These are phyloP conservation scores for Kickxella alabastrina DNA, from an alignment of 192 early-diverging fungal genomes.

Conservation along the genomic window DNA sequence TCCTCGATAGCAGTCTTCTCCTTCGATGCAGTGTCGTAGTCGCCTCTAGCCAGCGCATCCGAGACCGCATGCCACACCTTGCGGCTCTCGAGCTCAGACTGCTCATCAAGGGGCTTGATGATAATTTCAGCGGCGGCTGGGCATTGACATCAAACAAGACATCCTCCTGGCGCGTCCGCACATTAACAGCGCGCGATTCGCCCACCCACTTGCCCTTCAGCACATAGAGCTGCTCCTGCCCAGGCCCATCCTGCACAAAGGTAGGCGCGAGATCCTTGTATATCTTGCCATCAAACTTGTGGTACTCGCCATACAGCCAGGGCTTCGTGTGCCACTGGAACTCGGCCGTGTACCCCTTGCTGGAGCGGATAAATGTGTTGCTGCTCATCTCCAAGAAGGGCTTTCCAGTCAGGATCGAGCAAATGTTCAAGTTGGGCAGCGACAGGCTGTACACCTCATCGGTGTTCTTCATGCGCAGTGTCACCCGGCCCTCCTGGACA, in stretches of 20 bases:
- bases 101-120: slow-evolving; percentile 57
- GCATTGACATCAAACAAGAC: slow-evolving; percentile 60
- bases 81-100: slow-evolving; percentile 63
- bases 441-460: slow-evolving; percentile 70
- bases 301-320: slow-evolving; percentile 77
- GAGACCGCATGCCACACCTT: slow-evolving; percentile 67
- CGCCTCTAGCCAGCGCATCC: slow-evolving; percentile 60
- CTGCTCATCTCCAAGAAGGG: slow-evolving; percentile 64
- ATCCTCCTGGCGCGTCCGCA: slow-evolving; percentile 47
- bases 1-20: slow-evolving; percentile 73
- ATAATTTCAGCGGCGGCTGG: slow-evolving; percentile 52
- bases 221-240: slow-evolving; percentile 33
- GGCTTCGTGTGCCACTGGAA: slow-evolving; percentile 73
- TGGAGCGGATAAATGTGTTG: slow-evolving; percentile 56
- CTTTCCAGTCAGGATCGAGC: slow-evolving; percentile 66
- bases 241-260: slow-evolving; percentile 17
- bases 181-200: slow-evolving; percentile 55
- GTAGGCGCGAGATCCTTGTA: slow-evolving; percentile 28
- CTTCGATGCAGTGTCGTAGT: slow-evolving; percentile 64
- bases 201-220: slow-evolving; percentile 70
- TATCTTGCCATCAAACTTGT: slow-evolving; percentile 65
- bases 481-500: slow-evolving; percentile 72
- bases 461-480: slow-evolving; percentile 58
- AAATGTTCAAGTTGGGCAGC: slow-evolving; percentile 68
- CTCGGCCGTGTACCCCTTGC: slow-evolving; percentile 53